A percentile compares a stretch with the other conserved stretches of the same genome.
Evolutionary conservation across 371 early-diverging fungal genomes (phyloP).

Genomic region (Mortierella sp.): DNA sequence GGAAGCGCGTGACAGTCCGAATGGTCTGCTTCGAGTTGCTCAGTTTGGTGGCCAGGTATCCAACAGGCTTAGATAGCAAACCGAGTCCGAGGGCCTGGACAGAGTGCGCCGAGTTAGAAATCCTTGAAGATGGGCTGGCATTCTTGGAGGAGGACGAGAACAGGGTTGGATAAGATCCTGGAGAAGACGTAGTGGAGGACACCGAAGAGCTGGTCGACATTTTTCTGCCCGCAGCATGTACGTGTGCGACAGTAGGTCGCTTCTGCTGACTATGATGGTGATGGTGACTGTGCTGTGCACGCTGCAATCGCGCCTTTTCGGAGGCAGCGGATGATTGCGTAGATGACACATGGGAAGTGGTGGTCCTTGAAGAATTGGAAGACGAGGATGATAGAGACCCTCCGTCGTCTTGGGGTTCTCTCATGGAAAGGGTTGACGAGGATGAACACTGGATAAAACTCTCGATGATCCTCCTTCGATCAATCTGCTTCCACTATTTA

Average conservation of each 20-base stretch:
- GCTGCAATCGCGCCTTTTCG: conserved; percentile 2
- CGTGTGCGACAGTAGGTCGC: conserved; percentile 15
- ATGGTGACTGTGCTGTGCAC: neutral
- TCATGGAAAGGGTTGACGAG: conserved; percentile 30
- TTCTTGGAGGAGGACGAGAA: conserved; percentile 22
- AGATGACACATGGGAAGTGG: conserved; percentile 13
- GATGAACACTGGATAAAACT: conserved; percentile 60
- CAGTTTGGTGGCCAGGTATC: conserved; percentile 27
- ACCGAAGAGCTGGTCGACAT: conserved; percentile 32
- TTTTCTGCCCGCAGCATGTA: conserved; percentile 32
- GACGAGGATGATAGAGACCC: conserved; percentile 46
- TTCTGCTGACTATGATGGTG: conserved; percentile 5
- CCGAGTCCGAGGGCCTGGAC: neutral
- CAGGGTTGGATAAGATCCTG: conserved; percentile 40
- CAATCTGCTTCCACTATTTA: conserved; percentile 61
- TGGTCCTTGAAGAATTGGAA: conserved; percentile 32
- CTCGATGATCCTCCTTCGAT: conserved; percentile 61
- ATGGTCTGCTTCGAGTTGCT: conserved; percentile 38
- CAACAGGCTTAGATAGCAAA: neutral
- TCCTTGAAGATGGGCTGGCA: neutral
- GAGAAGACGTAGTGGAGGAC: conserved; percentile 22
- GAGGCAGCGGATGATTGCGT: conserved; percentile 12
- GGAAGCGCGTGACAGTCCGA: conserved; percentile 27
- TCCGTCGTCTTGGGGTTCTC: conserved; percentile 41
- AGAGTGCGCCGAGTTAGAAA: neutral